These are phyloP conservation scores for Teunomyces cretensis DNA, from an alignment of 805 yeast species.

Conservation along the genomic window DNA sequence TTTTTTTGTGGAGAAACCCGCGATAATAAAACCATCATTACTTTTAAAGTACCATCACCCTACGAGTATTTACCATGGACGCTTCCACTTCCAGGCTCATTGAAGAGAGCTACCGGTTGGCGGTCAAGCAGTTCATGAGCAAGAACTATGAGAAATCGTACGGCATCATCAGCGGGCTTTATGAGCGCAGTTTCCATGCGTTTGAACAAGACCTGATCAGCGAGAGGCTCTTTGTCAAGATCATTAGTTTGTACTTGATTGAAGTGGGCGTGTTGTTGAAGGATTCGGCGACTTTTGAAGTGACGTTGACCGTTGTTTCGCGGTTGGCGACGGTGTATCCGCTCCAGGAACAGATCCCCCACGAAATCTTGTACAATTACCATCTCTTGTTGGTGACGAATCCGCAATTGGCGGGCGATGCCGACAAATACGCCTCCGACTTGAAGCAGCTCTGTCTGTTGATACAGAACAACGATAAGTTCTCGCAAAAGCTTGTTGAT, in stretches of 20 bases:
- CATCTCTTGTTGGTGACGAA: constrained; percentile 31
- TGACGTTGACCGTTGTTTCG: constrained; percentile 12
- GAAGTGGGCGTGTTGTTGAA: constrained; percentile 28
- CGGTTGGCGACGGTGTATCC: constrained; percentile 19
- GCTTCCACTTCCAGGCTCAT: constrained; percentile 3
- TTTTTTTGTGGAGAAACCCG: constrained; percentile 1
- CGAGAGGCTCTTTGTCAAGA: constrained; percentile 32
- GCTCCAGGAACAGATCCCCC: constrained; percentile 23
- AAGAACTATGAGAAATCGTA: constrained; percentile 36
- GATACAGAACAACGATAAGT: constrained; percentile 9
- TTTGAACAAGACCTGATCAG: constrained; percentile 22
- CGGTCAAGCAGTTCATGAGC: constrained; percentile 40
- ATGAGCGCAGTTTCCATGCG: constrained; percentile 19
- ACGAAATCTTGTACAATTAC: constrained; percentile 32
- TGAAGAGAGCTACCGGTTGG: constrained; percentile 25
- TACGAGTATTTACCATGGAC: too few relatives aligned
- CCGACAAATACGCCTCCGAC: constrained; percentile 8
- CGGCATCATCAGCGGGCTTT: constrained; percentile 22
- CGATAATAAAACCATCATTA: too few relatives aligned
- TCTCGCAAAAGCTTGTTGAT: constrained; percentile 26
- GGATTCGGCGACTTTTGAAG: constrained; percentile 8
- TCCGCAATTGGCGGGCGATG: constrained; percentile 14
- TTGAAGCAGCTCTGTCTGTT: constrained; percentile 4
- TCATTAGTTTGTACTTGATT: constrained; percentile 35
- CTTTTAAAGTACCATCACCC: too few relatives aligned